phyloP scores from a whole-genome alignment of 768 basidiomycete genomes.

The Termitomyces sp. region DNA sequence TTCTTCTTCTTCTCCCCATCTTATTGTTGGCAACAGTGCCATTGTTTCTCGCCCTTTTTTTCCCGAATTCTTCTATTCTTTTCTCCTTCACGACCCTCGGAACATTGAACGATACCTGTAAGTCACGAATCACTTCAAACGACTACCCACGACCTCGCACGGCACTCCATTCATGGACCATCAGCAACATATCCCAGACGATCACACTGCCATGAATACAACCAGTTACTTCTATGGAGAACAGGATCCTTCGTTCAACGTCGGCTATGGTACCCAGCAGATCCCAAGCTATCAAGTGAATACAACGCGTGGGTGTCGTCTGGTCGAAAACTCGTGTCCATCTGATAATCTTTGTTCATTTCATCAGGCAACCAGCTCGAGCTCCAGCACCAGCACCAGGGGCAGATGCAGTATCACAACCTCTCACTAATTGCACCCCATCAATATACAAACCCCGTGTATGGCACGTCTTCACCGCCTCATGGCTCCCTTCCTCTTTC shows the following conservation, averaged over 20 bases:
- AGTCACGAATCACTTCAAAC: conserved; percentile 21
- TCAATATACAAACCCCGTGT: conserved; percentile 64
- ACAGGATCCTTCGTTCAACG: conserved; percentile 49
- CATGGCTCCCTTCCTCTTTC: conserved; percentile 65
- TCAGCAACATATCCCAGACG: conserved; percentile 40
- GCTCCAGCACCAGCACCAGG: conserved; percentile 59
- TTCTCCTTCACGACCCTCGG: conserved; percentile 31
- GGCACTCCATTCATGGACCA: conserved; percentile 41
- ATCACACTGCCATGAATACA: conserved; percentile 40
- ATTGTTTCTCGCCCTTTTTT: conserved; percentile 29
- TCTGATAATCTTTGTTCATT: conserved; percentile 60
- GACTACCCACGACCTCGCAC: conserved; percentile 23
- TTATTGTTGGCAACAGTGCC: conserved; percentile 16
- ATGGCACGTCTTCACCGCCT: conserved; percentile 50
- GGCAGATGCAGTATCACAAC: conserved; percentile 44
- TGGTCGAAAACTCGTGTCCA: conserved; percentile 53
- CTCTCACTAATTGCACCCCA: conserved; percentile 66
- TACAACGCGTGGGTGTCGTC: conserved; percentile 67
- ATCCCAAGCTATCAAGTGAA: conserved; percentile 53
- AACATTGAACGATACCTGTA: conserved; percentile 23
- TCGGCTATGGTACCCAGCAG: conserved; percentile 55
- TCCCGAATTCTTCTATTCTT: conserved; percentile 26
- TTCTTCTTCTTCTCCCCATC: conserved; percentile 21
- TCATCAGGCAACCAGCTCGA: conserved; percentile 52
- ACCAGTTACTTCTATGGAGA: conserved; percentile 54